These are phyloP conservation scores for Crithidia mellificae DNA, from an alignment of 208 protist species.

Conservation along the genomic window DNA sequence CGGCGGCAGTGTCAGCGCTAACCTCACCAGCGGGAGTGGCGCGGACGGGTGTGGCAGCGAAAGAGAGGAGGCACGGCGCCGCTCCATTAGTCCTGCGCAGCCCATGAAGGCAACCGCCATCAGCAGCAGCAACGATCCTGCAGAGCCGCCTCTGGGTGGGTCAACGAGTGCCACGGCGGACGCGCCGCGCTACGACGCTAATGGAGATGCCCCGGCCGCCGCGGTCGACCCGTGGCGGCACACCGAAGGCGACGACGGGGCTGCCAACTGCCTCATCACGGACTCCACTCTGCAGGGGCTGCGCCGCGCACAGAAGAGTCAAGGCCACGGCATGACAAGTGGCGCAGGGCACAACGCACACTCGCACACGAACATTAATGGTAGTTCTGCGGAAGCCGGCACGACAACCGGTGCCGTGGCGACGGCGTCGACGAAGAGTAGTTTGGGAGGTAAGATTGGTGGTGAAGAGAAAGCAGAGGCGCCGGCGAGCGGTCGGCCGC, in stretches of 20 bases:
- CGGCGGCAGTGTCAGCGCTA: neutral
- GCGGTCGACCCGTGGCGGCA: constrained; percentile 20
- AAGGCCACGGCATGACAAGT: neutral
- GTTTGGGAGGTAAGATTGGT: too few species aligned
- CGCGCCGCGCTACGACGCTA: constrained; percentile 4
- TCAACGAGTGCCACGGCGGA: too few species aligned
- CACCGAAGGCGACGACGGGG: constrained; percentile 7
- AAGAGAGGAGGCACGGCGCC: neutral
- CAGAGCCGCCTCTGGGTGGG: too few species aligned
- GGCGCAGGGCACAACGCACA: too few species aligned
- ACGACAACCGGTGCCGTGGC: neutral
- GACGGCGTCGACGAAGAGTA: too few species aligned
- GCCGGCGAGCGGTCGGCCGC: neutral
- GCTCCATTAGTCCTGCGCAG: neutral
- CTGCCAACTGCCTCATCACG: constrained; percentile 21
- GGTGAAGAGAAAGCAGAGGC: neutral
- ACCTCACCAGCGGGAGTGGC: too few species aligned
- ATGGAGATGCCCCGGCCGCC: constrained; percentile 1
- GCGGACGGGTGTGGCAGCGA: too few species aligned
- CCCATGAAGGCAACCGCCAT: too few species aligned
- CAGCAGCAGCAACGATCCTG: too few species aligned
- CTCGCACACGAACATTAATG: too few species aligned
- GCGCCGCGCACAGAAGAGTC: neutral
- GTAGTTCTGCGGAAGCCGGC: too few species aligned
- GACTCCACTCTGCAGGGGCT: constrained; percentile 7